Percentiles rank a stretch among this genome's conserved stretches.
Conservation (phyloP, 495 filamentous ascomycete genomes). For the Cercophora samala region DNA sequence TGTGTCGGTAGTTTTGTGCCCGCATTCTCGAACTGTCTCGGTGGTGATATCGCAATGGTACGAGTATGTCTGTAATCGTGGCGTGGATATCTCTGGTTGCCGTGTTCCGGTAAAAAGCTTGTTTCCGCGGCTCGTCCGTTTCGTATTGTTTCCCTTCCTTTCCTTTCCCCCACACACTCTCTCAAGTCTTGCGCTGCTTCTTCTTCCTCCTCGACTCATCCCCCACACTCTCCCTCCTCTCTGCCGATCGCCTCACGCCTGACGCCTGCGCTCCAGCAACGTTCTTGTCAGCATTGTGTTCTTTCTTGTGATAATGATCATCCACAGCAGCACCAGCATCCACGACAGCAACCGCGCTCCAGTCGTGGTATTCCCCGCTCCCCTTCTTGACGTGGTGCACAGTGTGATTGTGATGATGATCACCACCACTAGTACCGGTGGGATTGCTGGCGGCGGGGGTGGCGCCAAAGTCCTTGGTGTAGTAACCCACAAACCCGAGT, state of each 20-base stretch:
- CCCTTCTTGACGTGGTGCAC: not conserved
- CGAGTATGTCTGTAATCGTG: not conserved
- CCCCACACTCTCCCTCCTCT: conserved; percentile 14
- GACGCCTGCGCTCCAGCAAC: not conserved
- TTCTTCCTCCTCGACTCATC: conserved; percentile 13
- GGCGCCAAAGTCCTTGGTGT: not conserved
- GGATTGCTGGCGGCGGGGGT: not conserved
- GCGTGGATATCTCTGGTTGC: not conserved
- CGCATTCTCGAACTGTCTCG: not conserved
- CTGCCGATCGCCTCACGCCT: not conserved
- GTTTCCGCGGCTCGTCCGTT: not conserved
- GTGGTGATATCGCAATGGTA: not conserved
- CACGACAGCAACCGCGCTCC: not conserved
- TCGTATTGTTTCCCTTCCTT: not conserved
- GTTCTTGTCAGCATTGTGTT: conserved; percentile 2
- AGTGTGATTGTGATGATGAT: not conserved
- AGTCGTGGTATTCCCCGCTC: not conserved
- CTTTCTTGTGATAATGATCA: conserved; percentile 9
- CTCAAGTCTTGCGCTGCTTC: conserved; percentile 17
- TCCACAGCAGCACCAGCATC: not conserved
- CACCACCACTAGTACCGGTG: not conserved
- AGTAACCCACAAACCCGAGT: conserved; percentile 1
- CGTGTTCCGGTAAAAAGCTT: not conserved
- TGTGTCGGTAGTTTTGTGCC: not conserved
- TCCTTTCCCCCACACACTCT: not conserved